phyloP scores from a whole-genome alignment of 1,284 basidiomycete genomes.

The Leucoagaricus sp. region DNA sequence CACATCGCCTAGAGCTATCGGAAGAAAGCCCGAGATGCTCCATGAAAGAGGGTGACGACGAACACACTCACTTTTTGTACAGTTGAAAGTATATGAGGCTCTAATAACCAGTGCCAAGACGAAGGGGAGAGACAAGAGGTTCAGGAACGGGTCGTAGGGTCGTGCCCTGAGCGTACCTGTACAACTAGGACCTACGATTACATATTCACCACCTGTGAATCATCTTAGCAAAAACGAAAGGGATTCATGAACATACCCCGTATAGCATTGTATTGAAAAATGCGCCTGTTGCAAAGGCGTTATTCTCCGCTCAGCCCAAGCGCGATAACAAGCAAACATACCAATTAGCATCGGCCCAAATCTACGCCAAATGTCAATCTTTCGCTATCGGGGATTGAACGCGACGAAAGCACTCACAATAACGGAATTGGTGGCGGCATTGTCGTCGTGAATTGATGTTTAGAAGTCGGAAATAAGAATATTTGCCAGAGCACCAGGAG shows the following conservation, averaged over 20 bases:
- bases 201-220: not conserved
- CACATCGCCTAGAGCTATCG: not conserved
- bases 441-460: not conserved
- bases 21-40: not conserved
- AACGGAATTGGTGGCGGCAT: constrained; percentile 8
- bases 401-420: not conserved
- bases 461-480: not conserved
- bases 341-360: constrained; percentile 47
- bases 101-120: not conserved
- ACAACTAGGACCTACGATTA: constrained; percentile 37
- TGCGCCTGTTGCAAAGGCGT: not conserved
- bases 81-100: constrained; percentile 28
- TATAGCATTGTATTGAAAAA: constrained; percentile 45
- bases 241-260: constrained; percentile 33
- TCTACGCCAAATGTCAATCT: constrained; percentile 21
- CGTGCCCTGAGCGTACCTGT: constrained; percentile 26
- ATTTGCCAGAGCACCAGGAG: not conserved
- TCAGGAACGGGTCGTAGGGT: not conserved
- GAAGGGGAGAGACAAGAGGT: not conserved
- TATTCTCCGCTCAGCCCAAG: not conserved
- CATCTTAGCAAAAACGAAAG: not conserved
- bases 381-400: not conserved
- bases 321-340: constrained; percentile 20
- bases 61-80: constrained; percentile 28
- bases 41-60: not conserved